phyloP scores from a whole-genome alignment of 768 basidiomycete species.

The Austroboletus eburneus region DNA sequence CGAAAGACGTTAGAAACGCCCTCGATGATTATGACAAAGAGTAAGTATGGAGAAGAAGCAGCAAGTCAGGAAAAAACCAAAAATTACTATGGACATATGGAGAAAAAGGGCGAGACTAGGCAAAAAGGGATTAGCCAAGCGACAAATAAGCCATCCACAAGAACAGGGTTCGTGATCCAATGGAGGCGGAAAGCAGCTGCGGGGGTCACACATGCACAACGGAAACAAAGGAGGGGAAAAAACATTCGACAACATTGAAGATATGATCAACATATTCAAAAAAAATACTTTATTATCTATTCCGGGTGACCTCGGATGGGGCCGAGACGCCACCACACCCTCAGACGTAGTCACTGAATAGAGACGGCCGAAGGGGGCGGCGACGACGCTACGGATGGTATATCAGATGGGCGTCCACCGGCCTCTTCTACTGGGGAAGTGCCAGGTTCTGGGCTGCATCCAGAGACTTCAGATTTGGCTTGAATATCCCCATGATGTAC shows the following conservation, averaged over 20 bases:
- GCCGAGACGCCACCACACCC: not conserved
- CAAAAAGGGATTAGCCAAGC: constrained; percentile 13
- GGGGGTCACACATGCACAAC: too few species aligned
- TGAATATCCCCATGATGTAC: constrained; percentile 4
- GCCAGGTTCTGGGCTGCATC: constrained; percentile 15
- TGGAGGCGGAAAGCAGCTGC: too few species aligned
- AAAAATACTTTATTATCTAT: constrained; percentile 30
- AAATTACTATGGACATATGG: constrained; percentile 24
- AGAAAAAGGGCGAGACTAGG: constrained; percentile 2
- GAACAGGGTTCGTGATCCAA: constrained; percentile 7
- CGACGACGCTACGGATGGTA: constrained; percentile 27
- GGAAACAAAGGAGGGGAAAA: not conserved
- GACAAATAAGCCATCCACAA: constrained; percentile 18
- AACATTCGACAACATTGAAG: constrained; percentile 24
- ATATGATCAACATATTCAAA: constrained; percentile 34
- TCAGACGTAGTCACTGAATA: constrained; percentile 15
- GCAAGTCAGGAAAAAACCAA: not conserved
- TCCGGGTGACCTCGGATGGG: constrained; percentile 8
- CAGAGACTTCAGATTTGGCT: constrained; percentile 15
- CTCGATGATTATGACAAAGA: constrained; percentile 21
- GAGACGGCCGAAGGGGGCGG: constrained; percentile 31
- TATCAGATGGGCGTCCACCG: constrained; percentile 17
- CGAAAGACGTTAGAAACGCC: constrained; percentile 14
- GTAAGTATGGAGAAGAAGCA: constrained; percentile 14
- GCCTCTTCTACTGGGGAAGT: constrained; percentile 21